These are phyloP conservation scores for Cryoendolithus antarcticus DNA, from an alignment of 2,329 filamentous ascomycete genomes.

Conservation along the genomic window DNA sequence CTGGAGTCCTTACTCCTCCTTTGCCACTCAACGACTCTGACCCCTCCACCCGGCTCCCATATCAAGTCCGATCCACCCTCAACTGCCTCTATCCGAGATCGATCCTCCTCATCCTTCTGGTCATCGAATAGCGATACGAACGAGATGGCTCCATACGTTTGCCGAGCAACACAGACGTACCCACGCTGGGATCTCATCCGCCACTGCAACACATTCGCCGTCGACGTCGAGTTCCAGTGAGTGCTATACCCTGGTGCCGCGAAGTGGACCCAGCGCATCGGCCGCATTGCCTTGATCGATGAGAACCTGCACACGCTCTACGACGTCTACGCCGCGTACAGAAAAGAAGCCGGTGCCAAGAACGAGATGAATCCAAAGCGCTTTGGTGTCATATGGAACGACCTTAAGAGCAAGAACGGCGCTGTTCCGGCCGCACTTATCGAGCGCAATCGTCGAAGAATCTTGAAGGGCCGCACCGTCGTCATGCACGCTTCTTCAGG, in stretches of 20 bases:
- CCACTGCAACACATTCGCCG: constrained; percentile 5
- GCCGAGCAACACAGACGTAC: constrained; percentile 6
- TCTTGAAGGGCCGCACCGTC: constrained; percentile 7
- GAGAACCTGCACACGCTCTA: constrained; percentile 6
- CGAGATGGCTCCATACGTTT: neutral
- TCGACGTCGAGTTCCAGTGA: constrained; percentile 11
- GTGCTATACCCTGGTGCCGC: constrained; percentile 1
- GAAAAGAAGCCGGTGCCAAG: neutral
- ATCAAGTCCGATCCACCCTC: too few relatives aligned
- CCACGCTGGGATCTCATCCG: constrained; percentile 6
- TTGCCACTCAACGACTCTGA: too few relatives aligned
- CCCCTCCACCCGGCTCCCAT: too few relatives aligned
- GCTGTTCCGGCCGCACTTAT: constrained; percentile 3
- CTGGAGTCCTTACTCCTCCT: too few relatives aligned
- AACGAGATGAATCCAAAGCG: constrained; percentile 2
- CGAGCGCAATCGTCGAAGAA: constrained; percentile 6
- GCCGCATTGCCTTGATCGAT: constrained; percentile 6
- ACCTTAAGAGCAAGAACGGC: constrained; percentile 7
- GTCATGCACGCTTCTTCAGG: constrained; percentile 5
- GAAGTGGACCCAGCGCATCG: constrained; percentile 6
- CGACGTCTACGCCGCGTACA: constrained; percentile 7
- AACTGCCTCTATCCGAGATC: too few relatives aligned
- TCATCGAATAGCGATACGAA: too few relatives aligned
- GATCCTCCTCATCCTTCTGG: too few relatives aligned
- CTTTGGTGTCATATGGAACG: constrained; percentile 6